These are phyloP conservation scores for Trichoderma arundinaceum DNA, from an alignment of 2,329 filamentous ascomycete species.

Conservation along the genomic window DNA sequence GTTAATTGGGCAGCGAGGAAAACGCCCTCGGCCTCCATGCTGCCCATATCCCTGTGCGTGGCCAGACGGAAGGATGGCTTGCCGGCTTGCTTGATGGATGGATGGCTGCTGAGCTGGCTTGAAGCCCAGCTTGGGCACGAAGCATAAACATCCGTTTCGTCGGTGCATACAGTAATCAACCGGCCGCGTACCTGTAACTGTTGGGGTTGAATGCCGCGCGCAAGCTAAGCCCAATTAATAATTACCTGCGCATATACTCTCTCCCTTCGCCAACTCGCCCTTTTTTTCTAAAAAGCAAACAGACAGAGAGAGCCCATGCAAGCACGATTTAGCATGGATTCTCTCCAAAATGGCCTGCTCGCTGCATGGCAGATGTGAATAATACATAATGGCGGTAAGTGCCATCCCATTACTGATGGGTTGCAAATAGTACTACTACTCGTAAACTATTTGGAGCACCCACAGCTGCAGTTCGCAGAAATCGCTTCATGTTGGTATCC, in stretches of 20 bases:
- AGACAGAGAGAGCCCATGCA: neutral
- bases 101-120: conserved; percentile 31
- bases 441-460: neutral
- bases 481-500: conserved; percentile 23
- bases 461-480: conserved; percentile 26
- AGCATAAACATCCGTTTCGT: conserved; percentile 10
- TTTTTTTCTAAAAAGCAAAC: neutral
- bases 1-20: conserved; percentile 13
- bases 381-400: conserved; percentile 16
- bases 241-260: conserved; percentile 2
- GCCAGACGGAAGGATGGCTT: conserved; percentile 13
- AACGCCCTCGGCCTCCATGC: conserved; percentile 1
- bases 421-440: neutral
- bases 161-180: conserved; percentile 3
- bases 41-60: conserved; percentile 21
- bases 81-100: conserved; percentile 17
- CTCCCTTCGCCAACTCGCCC: neutral
- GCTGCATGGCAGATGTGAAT: neutral
- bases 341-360: neutral
- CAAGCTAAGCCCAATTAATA: conserved; percentile 28
- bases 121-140: conserved; percentile 31
- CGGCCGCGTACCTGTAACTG: neutral
- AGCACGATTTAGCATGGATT: neutral
- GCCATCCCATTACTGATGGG: neutral
- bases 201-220: conserved; percentile 16